Base-by-base conservation (phyloP, 2,329 filamentous ascomycete genomes). In the Thyridium curvatum region DNA sequence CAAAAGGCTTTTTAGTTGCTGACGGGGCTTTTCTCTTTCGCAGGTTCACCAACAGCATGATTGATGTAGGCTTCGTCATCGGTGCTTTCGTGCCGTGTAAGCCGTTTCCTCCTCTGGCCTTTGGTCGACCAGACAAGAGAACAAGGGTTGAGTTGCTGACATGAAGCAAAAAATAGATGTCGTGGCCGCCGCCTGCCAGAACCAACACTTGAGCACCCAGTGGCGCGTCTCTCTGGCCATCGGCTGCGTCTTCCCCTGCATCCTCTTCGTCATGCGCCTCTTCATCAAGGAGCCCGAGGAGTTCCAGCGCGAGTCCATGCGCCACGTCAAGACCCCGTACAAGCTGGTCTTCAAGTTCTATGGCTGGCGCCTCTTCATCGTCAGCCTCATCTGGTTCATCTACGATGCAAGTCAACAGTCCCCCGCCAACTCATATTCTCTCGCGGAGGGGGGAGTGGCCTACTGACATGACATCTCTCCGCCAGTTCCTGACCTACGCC, bases 171-270 rank as follows among this genome's bases (percentile, higher is more conserved):
- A 6, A 17, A 31, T 35, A 50, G 47, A 74, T 28, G 66, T 76
- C 29, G 70, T 77, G 14, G 72, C 74, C 1, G 73, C 70, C 56
- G 81, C 55, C 55, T 82, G 65, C 41, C 56, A 69, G 30, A 72
- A 75, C 48, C 61, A 72, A 8, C 81, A 91, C 54, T 71, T 84
- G 36, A 73, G 79, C 41, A 82, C 79, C 18, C 87, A 86, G 31
- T 95, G 90, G 90, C 80, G 90, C 47, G 76, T 88, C 8, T 84
- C 79, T 42, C 68, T 96, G 12, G 90, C 86, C 2, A 68, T 94
- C 26, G 87, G 86, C 32, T 72, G 85, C 14, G 72, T 89, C n/a
- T 88, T 88, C 38, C 87, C 87, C 0, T 54, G 90, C 8, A 65
- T 81, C 32, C 68, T 94, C 4, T 69, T 93, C 15, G 71, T 81